phyloP scores from a whole-genome alignment of 2,329 filamentous ascomycete genomes.

The Hymenoscyphus occultus region DNA sequence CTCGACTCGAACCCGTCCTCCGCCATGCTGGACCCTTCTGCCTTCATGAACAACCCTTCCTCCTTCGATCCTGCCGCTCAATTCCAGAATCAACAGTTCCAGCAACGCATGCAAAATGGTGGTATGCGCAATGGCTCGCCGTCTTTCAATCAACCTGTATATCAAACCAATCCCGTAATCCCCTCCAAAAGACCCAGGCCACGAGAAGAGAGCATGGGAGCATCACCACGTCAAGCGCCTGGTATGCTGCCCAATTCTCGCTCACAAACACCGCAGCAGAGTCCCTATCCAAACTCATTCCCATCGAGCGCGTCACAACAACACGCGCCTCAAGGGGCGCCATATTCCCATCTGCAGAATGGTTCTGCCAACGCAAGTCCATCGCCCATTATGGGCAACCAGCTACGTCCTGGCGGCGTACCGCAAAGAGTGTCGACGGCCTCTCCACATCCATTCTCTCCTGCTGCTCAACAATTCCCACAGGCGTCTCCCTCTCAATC shows the following conservation, averaged over 20 bases:
- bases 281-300: conserved; percentile 69
- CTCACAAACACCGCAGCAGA: conserved; percentile 86
- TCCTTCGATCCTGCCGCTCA: conserved; percentile 55
- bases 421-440: conserved; percentile 84
- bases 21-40: conserved; percentile 64
- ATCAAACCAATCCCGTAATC: conserved; percentile 81
- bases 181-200: conserved; percentile 85
- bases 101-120: conserved; percentile 72
- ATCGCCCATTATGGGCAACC: conserved; percentile 87
- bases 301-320: conserved; percentile 58
- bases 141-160: conserved; percentile 72
- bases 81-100: conserved; percentile 48
- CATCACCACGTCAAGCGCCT: conserved; percentile 74
- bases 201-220: conserved; percentile 77
- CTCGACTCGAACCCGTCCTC: conserved; percentile 57
- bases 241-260: conserved; percentile 77
- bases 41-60: conserved; percentile 57
- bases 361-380: conserved; percentile 82
- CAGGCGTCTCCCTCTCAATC: conserved; percentile 76
- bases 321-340: conserved; percentile 58
- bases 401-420: conserved; percentile 66
- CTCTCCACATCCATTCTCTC: conserved; percentile 88
- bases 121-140: conserved; percentile 79
- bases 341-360: conserved; percentile 80
- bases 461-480: conserved; percentile 68